A percentile compares a stretch with the other conserved stretches of the same genome.
These are phyloP conservation scores for Ceratocystis smalleyi DNA, from an alignment of 2,329 filamentous ascomycete species.

Conservation along the genomic window DNA sequence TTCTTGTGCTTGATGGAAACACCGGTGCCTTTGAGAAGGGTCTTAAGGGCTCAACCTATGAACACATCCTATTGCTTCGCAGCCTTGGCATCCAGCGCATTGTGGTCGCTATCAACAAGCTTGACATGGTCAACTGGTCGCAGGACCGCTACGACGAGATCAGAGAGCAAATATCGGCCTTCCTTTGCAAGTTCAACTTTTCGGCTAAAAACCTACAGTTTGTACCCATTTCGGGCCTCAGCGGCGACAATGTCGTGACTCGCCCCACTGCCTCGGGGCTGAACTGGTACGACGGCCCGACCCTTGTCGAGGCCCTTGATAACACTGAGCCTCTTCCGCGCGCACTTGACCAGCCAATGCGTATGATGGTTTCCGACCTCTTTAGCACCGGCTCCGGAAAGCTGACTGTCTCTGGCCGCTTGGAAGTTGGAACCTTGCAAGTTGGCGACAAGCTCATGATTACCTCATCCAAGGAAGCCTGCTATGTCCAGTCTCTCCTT, in stretches of 20 bases:
- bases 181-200: constrained; percentile 71
- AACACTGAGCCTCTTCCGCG: constrained; percentile 54
- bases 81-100: constrained; percentile 82
- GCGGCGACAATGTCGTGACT: constrained; percentile 68
- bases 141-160: constrained; percentile 75
- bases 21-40: constrained; percentile 88
- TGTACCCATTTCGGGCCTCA: constrained; percentile 76
- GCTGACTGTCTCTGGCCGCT: constrained; percentile 68
- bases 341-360: constrained; percentile 61
- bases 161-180: constrained; percentile 63
- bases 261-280: constrained; percentile 31
- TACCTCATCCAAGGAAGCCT: constrained; percentile 64
- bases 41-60: constrained; percentile 80
- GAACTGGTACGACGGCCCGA: constrained; percentile 67
- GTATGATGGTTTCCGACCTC: constrained; percentile 76
- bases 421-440: constrained; percentile 74
- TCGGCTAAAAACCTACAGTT: constrained; percentile 67
- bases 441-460: constrained; percentile 64
- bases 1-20: constrained; percentile 82
- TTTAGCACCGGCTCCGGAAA: constrained; percentile 68
- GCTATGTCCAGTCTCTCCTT: constrained; percentile 67
- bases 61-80: constrained; percentile 76
- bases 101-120: constrained; percentile 87
- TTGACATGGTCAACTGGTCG: constrained; percentile 76
- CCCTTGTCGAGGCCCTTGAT: constrained; percentile 72